Evolutionary conservation across 768 basidiomycete species (phyloP), one percentile per base, ranked within the genome.

Genomic region (Agrocybe praecox): DNA sequence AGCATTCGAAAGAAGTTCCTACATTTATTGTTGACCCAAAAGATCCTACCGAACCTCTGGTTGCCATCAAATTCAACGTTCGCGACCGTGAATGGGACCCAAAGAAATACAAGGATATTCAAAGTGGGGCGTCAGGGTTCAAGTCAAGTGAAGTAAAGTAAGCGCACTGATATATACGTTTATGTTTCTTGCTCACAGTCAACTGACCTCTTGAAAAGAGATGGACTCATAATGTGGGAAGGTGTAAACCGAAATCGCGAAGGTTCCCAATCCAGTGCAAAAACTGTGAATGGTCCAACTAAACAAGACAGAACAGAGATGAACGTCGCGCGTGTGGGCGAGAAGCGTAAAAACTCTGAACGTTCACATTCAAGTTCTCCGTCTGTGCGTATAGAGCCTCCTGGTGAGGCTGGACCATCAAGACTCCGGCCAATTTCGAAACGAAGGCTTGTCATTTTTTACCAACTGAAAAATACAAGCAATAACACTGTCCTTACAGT

Each of bases 321-420:
- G 32, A 22, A 54, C 17, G n/a, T 23, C 21, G 45, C 21, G 32
- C 36, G 21, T 17, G 21, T 24, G 23, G 33, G 29, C n/a, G 44
- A 17, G 11, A 56, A 56, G 61, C 61, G 52, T 53, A 59, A 49
- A 68, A 60, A 29, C 4, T 23, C 22, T 14, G 51, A 42, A 6
- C 2, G 26, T 17, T 23, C 51, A 17, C 51, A 14, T 42, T 42
- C 53, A 34, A 46, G 12, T 24, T 47, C 53, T 36, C 53, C 53
- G 10, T 19, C 46, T n/a, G 46, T 10, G 9, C 29, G 24, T 2
- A 24, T 40, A 29, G 46, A 46, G 36, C 34, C 45, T 47, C 53
- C 14, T 21, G 46, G 46, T 10, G 22, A 22, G 18, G 43, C 9
- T 4, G 26, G 26, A 29, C 26, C 26, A 29, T 29, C 26, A 4